Conservation (phyloP, 768 basidiomycete species). For the Amanita phalloides region DNA sequence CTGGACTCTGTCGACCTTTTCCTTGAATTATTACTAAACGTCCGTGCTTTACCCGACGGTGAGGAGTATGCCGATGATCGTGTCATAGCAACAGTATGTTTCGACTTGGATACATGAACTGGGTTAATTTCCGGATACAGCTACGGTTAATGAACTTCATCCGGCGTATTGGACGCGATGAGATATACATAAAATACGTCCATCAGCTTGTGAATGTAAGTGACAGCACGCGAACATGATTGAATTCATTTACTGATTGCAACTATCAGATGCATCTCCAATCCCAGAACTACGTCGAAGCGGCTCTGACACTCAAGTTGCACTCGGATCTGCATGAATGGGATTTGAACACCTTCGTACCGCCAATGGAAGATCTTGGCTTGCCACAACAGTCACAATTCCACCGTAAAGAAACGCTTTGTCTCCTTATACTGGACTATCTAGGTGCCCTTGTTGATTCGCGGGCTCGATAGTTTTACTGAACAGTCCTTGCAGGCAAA, state of each 20-base stretch:
- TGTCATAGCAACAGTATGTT: conserved; percentile 74
- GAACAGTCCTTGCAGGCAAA: conserved; percentile 45
- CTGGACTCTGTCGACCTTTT: conserved; percentile 87
- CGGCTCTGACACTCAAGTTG: conserved; percentile 84
- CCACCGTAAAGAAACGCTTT: conserved; percentile 88
- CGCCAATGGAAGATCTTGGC: conserved; percentile 82
- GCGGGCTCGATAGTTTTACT: conserved; percentile 1
- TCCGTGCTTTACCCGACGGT: conserved; percentile 83
- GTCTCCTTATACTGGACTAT: conserved; percentile 87
- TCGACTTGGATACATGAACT: conserved; percentile 4
- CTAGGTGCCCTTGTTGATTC: conserved; percentile 42
- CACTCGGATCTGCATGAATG: conserved; percentile 92
- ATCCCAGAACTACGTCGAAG: conserved; percentile 87
- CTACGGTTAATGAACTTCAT: conserved; percentile 91
- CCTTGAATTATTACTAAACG: conserved; percentile 79
- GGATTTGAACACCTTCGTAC: conserved; percentile 72
- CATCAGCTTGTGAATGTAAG: conserved; percentile 87
- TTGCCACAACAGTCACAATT: conserved; percentile 91
- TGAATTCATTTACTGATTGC: background rate
- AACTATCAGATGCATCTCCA: conserved; percentile 66
- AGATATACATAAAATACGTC: conserved; percentile 94
- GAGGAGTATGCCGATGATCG: conserved; percentile 94
- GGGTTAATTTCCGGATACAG: conserved; percentile 23
- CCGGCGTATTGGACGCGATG: conserved; percentile 80
- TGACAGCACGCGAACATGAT: background rate